These are phyloP conservation scores for Dactylorhiza incarnata DNA, from an alignment of 106 monocot species.

Conservation along the genomic window DNA sequence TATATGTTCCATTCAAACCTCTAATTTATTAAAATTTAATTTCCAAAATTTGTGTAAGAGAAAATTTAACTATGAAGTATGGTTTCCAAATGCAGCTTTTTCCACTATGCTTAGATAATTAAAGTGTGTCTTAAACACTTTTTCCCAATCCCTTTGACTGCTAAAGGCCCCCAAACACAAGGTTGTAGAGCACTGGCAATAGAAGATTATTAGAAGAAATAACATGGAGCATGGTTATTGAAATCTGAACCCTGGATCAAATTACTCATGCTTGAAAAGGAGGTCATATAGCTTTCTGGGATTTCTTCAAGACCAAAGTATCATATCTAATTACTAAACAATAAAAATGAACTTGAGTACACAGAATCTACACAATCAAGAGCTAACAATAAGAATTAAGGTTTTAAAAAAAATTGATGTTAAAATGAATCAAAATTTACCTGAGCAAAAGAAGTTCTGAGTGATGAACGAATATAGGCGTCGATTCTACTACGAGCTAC, in stretches of 20 bases:
- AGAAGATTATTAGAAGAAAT: not conserved
- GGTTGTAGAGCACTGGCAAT: not conserved
- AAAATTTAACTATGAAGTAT: not conserved
- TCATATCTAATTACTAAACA: not conserved
- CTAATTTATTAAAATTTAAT: not conserved
- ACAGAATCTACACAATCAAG: not conserved
- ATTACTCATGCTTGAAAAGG: not conserved
- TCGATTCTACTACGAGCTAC: constrained; percentile 82
- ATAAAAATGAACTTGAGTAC: not conserved
- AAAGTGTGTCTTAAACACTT: not conserved
- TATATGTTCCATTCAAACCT: not conserved
- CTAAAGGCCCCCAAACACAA: not conserved
- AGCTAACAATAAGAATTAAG: not conserved
- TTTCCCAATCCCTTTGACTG: not conserved
- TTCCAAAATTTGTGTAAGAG: not conserved
- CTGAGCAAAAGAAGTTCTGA: constrained; percentile 97
- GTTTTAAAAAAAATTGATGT: not conserved
- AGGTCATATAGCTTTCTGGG: not conserved
- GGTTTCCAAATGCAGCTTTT: not conserved
- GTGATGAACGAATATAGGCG: constrained; percentile 84
- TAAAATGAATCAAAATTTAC: constrained; percentile 22
- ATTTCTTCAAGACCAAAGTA: not conserved
- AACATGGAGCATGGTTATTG: not conserved
- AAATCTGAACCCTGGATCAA: not conserved
- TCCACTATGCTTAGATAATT: not conserved